Evolutionary conservation across 306 rosid species (phyloP).

Genomic region (Begonia masoniana): DNA sequence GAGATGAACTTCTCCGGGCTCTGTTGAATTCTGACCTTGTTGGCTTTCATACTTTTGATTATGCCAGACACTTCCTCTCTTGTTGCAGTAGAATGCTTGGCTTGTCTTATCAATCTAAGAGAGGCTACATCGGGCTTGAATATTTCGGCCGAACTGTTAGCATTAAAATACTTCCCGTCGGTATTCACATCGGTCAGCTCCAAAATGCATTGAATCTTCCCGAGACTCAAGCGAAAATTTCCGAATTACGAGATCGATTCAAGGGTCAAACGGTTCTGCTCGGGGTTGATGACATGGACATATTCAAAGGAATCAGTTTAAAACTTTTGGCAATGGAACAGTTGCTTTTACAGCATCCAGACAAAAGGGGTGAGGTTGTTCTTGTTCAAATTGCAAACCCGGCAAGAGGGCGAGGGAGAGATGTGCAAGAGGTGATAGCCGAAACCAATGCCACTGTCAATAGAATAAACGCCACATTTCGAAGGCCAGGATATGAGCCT

Average conservation of each 20-base stretch:
- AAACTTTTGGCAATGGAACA: slow-evolving; percentile 88
- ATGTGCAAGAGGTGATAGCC: slow-evolving; percentile 58
- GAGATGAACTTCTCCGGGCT: slow-evolving; percentile 82
- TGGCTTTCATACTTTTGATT: slow-evolving; percentile 87
- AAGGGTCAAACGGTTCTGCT: slow-evolving; percentile 60
- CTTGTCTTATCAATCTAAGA: slow-evolving; percentile 64
- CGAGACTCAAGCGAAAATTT: slow-evolving; percentile 55
- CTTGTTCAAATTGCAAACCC: slow-evolving; percentile 84
- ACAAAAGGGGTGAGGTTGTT: slow-evolving; percentile 68
- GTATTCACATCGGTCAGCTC: slow-evolving; percentile 77
- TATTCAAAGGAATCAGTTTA: slow-evolving; percentile 78
- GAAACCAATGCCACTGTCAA: slow-evolving; percentile 57
- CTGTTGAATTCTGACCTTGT: slow-evolving; percentile 76
- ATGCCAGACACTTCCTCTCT: slow-evolving; percentile 85
- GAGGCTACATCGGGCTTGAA: slow-evolving; percentile 87
- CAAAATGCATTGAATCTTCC: slow-evolving; percentile 45
- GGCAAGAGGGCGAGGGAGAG: slow-evolving; percentile 83
- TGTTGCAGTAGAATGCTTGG: slow-evolving; percentile 93
- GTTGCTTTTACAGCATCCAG: slow-evolving; percentile 64
- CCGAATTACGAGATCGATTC: slow-evolving; percentile 45
- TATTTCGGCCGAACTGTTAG: slow-evolving; percentile 83
- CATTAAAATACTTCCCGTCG: slow-evolving; percentile 66
- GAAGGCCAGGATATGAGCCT: slow-evolving; percentile 61
- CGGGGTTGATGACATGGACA: slow-evolving; percentile 73
- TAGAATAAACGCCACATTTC: slow-evolving; percentile 48